Conservation (phyloP, 441 rosid species). For the Jatropha multifida region DNA sequence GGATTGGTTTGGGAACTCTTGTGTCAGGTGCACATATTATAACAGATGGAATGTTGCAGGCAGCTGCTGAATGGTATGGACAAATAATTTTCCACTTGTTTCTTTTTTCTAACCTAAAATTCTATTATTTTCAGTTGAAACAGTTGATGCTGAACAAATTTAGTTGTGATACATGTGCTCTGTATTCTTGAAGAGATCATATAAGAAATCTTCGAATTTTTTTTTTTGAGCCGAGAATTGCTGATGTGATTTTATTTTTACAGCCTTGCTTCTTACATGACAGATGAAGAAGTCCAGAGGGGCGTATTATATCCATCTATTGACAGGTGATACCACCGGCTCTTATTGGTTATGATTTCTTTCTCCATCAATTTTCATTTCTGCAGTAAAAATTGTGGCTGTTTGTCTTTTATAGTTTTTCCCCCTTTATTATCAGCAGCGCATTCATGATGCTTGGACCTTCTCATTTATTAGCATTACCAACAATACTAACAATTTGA, state of each 20-base stretch:
- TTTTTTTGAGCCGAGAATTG: background rate
- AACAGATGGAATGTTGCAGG: slow-evolving; percentile 86
- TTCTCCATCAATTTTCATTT: background rate
- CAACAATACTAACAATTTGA: too few species aligned
- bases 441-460: too few species aligned
- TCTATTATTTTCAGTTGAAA: background rate
- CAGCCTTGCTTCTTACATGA: slow-evolving; percentile 98
- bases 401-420: background rate
- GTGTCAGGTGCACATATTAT: slow-evolving; percentile 77
- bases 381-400: too few species aligned
- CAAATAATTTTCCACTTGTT: slow-evolving; percentile 6
- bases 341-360: background rate
- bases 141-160: too few species aligned
- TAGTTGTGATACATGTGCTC: background rate
- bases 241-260: slow-evolving; percentile 23
- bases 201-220: background rate
- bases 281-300: slow-evolving; percentile 68
- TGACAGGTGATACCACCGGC: slow-evolving; percentile 47
- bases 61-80: slow-evolving; percentile 89
- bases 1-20: slow-evolving; percentile 93
- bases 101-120: background rate
- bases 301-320: slow-evolving; percentile 91
- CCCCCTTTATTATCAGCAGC: background rate
- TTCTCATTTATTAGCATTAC: too few species aligned
- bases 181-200: background rate